Base-by-base conservation (phyloP, 1,139 yeast genomes). In the Yamadazyma oceani region DNA sequence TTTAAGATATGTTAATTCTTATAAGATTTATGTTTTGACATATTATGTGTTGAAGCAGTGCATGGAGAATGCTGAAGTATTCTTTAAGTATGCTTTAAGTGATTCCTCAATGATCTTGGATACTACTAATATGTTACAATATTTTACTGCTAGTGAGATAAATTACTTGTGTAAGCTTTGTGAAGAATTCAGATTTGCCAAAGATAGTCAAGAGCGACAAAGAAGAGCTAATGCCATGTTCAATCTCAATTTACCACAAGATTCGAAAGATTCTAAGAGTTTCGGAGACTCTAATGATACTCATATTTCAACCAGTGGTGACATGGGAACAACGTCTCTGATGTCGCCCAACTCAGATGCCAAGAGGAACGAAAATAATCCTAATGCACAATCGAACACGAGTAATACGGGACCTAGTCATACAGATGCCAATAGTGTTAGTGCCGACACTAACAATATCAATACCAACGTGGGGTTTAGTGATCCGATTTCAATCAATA, bases 21-120 rank as follows among this genome's bases (percentile, higher is more conserved):
- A 69, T 54, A 59, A 64, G 44, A 49, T 71, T 16, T 67, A 68
- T 44, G 72, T 70, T 31, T 66, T 71, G 62, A 60, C 73, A 4
- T 67, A 61, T 43, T 65, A 68, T 43, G 69, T 69, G 5, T 53
- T 71, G 38, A 58, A 63, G 40, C 76, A 70, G 44, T 68, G 75
- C 49, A 62, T 65, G 65, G 70, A 66, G 13, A 64, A 69, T 42
- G 68, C 75, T 0, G 66, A 62, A 34, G 60, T 58, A 4, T 60
- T 70, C 43, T 69, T 71, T 42, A 64, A 63, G 31, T 55, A 60
- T 13, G 53, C 63, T 4, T 40, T 60, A 27, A 55, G 53, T 34
- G 63, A 62, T 24, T 53, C 57, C 9, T 53, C 54, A 36, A 60
- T 61, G 36, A 57, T 57, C 42, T 69, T 67, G 35, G 60, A 62